Base-by-base conservation (phyloP, 192 early-diverging fungal species). In the Rhizophagus prolifer region DNA sequence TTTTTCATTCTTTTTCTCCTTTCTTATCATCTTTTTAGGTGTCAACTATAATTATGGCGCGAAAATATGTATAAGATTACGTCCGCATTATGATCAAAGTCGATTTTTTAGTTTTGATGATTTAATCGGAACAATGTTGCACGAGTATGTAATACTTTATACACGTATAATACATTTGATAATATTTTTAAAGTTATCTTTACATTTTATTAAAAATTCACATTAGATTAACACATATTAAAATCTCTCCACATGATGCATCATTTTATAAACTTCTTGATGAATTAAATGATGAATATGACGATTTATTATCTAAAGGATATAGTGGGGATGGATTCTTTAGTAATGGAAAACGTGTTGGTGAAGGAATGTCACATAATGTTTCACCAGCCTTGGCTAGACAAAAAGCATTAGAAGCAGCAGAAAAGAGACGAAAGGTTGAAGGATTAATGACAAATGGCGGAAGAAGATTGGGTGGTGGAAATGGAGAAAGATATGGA, bases 111-210 rank as follows among this genome's bases (percentile, higher is more conserved):
- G 85, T 30, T 90, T 88, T 59, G 82, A 91, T 58, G 84, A 87
- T 59, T 74, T 94, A 54, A 65, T 95, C 1, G 92, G 91, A 2
- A 94, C 94, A 3, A 91, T 93, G 88, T 79, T 95, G 34, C 94
- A 95, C 74, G 94, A 94, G 83, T 34, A 34, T 34, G 31, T n/a
- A n/a, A n/a, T n/a, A n/a, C n/a, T n/a, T n/a, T n/a, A n/a, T n/a
- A n/a, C n/a, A n/a, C n/a, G n/a, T n/a, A n/a, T n/a, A n/a, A n/a
- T n/a, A n/a, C n/a, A n/a, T n/a, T n/a, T n/a, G n/a, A n/a, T n/a
- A n/a, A n/a, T n/a, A n/a, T n/a, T n/a, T n/a, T n/a, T n/a, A n/a
- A n/a, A n/a, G n/a, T n/a, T n/a, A n/a, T n/a, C n/a, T n/a, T n/a
- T n/a, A n/a, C 31, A 34, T 34, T 38, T 38, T 8, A 38, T 38